These are phyloP conservation scores for Halophytophthora polymorphica DNA, from an alignment of 352 stramenopile species.

Conservation along the genomic window DNA sequence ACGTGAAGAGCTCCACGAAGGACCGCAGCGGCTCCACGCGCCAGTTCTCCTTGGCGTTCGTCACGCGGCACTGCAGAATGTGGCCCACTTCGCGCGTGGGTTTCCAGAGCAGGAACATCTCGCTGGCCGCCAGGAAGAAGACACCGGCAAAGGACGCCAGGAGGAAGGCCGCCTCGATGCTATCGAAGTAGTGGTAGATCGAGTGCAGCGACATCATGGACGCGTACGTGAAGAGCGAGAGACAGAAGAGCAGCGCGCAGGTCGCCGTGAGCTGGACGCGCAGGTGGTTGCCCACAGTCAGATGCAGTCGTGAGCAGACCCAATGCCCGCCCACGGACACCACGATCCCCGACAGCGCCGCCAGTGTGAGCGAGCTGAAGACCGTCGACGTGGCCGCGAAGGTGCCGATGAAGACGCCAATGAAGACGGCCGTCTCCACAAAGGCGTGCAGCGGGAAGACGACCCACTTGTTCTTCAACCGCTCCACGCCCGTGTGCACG, in stretches of 20 bases:
- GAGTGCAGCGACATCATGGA: slow-evolving; percentile 68
- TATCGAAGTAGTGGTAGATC: slow-evolving; percentile 86
- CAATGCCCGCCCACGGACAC: slow-evolving; percentile 73
- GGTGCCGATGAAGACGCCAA: slow-evolving; percentile 72
- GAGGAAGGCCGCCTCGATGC: slow-evolving; percentile 82
- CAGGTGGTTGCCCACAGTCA: slow-evolving; percentile 52
- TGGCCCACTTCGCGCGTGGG: slow-evolving; percentile 67
- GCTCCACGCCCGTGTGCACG: slow-evolving; percentile 42
- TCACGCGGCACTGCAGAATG: slow-evolving; percentile 76
- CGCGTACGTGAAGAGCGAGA: slow-evolving; percentile 68
- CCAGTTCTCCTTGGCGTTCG: slow-evolving; percentile 78
- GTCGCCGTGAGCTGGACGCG: slow-evolving; percentile 65
- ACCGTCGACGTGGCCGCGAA: slow-evolving; percentile 68
- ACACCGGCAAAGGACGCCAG: slow-evolving; percentile 74
- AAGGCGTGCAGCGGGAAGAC: slow-evolving; percentile 77
- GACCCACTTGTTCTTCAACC: slow-evolving; percentile 73
- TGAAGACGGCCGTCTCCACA: slow-evolving; percentile 65
- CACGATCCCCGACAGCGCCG: slow-evolving; percentile 67
- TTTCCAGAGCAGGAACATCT: slow-evolving; percentile 81
- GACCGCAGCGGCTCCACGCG: slow-evolving; percentile 67
- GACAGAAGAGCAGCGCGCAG: slow-evolving; percentile 70
- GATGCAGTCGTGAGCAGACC: slow-evolving; percentile 54
- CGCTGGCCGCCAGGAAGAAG: slow-evolving; percentile 75
- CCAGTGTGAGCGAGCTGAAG: slow-evolving; percentile 74
- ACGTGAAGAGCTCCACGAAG: slow-evolving; percentile 82